Evolutionary conservation across 768 basidiomycete species (phyloP).

Genomic region (Mycena capillaripes): DNA sequence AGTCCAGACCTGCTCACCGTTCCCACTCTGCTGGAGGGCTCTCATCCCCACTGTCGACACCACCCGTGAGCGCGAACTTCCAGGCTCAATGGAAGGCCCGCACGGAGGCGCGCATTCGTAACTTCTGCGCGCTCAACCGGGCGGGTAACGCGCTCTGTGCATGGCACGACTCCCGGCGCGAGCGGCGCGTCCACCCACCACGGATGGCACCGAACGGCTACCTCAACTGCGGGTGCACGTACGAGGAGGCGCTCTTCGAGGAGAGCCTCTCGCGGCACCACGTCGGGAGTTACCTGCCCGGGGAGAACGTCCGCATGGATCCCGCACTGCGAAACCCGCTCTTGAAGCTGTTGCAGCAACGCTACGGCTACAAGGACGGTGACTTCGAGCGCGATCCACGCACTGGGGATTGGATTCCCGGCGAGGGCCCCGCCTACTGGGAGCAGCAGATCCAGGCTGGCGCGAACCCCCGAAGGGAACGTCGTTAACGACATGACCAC

Average conservation of each 20-base stretch:
- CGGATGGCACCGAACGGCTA: slow-evolving; percentile 83
- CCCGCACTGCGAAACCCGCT: slow-evolving; percentile 88
- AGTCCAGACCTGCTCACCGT: slow-evolving; percentile 53
- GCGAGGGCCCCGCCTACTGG: slow-evolving; percentile 75
- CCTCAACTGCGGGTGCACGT: slow-evolving; percentile 90
- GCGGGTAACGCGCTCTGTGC: slow-evolving; percentile 92
- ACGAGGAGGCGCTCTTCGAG: slow-evolving; percentile 89
- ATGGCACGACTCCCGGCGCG: slow-evolving; percentile 91
- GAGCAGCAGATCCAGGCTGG: slow-evolving; percentile 67
- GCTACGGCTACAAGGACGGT: slow-evolving; percentile 87
- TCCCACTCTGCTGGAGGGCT: slow-evolving; percentile 35
- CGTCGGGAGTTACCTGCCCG: slow-evolving; percentile 87
- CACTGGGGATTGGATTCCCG: slow-evolving; percentile 77
- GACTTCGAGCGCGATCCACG: slow-evolving; percentile 83
- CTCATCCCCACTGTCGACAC: slow-evolving; percentile 45
- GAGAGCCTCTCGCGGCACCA: slow-evolving; percentile 84
- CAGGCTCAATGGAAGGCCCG: slow-evolving; percentile 78
- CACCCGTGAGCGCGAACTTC: slow-evolving; percentile 62
- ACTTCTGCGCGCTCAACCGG: slow-evolving; percentile 86
- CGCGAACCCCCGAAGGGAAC: slow-evolving; percentile 46
- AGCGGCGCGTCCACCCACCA: slow-evolving; percentile 82
- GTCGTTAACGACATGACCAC: slow-evolving; percentile 30
- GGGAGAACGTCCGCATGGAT: slow-evolving; percentile 91
- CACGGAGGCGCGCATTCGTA: slow-evolving; percentile 77
- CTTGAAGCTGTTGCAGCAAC: slow-evolving; percentile 75